Conservation (phyloP, 1,139 yeast genomes). For the Suhomyces panamericanus region DNA sequence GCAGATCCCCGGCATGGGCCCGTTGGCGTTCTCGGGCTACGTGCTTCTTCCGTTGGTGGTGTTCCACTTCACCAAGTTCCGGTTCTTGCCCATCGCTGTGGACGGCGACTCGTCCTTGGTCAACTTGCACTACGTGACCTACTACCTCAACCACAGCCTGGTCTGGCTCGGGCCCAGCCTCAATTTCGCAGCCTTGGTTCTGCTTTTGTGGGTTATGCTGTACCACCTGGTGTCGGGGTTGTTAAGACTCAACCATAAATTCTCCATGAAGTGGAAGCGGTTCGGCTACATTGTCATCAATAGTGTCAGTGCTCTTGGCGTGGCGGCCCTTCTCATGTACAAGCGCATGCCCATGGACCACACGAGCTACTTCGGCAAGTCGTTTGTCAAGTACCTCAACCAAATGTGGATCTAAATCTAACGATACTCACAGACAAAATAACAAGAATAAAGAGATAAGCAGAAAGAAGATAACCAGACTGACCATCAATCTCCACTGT, state of each 20-base stretch:
- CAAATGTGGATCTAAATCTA: constrained; percentile 14
- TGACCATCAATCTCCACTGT: too few relatives aligned
- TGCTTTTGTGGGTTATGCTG: constrained; percentile 26
- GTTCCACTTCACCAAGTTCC: constrained; percentile 50
- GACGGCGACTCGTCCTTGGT: constrained; percentile 70
- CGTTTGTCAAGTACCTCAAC: constrained; percentile 28
- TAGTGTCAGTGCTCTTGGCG: constrained; percentile 26
- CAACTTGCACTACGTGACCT: constrained; percentile 53
- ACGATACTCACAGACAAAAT: too few relatives aligned
- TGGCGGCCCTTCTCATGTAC: constrained; percentile 27
- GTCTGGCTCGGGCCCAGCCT: constrained; percentile 20
- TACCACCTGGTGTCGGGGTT: constrained; percentile 44
- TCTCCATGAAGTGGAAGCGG: constrained; percentile 31
- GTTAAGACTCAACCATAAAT: constrained; percentile 32
- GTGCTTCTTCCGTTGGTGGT: constrained; percentile 45
- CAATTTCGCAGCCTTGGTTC: constrained; percentile 23
- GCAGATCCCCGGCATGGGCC: constrained; percentile 37
- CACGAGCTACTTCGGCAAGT: constrained; percentile 31
- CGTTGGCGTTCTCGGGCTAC: constrained; percentile 63
- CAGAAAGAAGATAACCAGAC: too few relatives aligned
- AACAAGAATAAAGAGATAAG: too few relatives aligned
- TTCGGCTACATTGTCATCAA: constrained; percentile 36
- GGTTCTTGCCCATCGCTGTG: constrained; percentile 49
- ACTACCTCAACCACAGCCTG: constrained; percentile 33
- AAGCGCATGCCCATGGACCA: constrained; percentile 20